Conservation (phyloP, 345 rosid species). For the Physaria fendleri region DNA sequence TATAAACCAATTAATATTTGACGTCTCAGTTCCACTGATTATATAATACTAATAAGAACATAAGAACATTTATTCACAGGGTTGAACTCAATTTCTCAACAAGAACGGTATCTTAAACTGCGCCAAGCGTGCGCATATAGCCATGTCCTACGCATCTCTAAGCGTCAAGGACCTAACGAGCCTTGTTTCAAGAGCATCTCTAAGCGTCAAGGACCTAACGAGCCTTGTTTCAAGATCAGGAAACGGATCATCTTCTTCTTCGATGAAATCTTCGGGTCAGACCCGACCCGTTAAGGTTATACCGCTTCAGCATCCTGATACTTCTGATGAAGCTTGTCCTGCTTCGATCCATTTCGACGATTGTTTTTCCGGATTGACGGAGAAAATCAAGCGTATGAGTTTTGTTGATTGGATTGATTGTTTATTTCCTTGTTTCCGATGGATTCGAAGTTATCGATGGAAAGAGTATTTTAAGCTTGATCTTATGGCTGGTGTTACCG, state of each 20-base stretch:
- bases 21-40: neutral
- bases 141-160: constrained; percentile 33
- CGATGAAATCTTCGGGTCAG: constrained; percentile 14
- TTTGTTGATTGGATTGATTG: constrained; percentile 51
- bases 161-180: constrained; percentile 34
- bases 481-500: constrained; percentile 92
- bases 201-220: constrained; percentile 33
- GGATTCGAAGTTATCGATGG: constrained; percentile 84
- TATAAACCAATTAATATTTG: neutral
- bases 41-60: too few species aligned
- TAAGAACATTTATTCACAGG: too few species aligned
- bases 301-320: constrained; percentile 64
- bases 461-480: constrained; percentile 70
- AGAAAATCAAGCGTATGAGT: constrained; percentile 48
- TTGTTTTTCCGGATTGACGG: constrained; percentile 37
- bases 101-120: constrained; percentile 9
- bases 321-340: constrained; percentile 29
- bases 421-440: constrained; percentile 72
- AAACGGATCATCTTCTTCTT: constrained; percentile 31
- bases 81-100: neutral
- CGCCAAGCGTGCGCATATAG: constrained; percentile 3
- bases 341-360: constrained; percentile 28
- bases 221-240: constrained; percentile 23
- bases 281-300: constrained; percentile 69
- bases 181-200: constrained; percentile 31